These are phyloP conservation scores for Cadophora sp. DNA, from an alignment of 2,329 filamentous ascomycete genomes.

Conservation along the genomic window DNA sequence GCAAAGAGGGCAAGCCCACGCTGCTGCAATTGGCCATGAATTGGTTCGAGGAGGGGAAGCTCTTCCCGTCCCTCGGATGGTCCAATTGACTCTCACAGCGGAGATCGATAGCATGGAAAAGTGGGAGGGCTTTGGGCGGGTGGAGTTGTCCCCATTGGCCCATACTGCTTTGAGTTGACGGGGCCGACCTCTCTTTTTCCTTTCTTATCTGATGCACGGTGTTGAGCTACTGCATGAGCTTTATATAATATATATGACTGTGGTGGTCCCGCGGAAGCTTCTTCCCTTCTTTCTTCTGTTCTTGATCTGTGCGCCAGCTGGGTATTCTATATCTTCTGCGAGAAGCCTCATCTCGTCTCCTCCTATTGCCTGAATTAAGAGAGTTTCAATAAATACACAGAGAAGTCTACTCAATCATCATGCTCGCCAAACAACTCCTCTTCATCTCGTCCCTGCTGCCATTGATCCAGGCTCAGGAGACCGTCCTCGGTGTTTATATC, in stretches of 20 bases:
- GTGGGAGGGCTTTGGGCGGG: not conserved
- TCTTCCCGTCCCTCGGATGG: not conserved
- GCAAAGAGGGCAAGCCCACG: not conserved
- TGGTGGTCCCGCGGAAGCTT: not conserved
- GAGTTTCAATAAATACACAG: not conserved
- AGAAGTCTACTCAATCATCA: slow-evolving; percentile 29
- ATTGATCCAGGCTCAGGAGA: slow-evolving; percentile 44
- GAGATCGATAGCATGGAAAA: slow-evolving; percentile 11
- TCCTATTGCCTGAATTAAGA: not conserved
- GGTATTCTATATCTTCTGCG: not conserved
- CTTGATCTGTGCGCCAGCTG: not conserved
- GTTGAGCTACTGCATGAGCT: slow-evolving; percentile 1
- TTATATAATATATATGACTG: slow-evolving; percentile 9
- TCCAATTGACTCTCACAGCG: not conserved
- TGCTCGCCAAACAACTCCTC: slow-evolving; percentile 49
- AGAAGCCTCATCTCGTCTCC: not conserved
- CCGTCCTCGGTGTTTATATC: slow-evolving; percentile 76
- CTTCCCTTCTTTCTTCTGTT: not conserved
- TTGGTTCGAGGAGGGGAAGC: not conserved
- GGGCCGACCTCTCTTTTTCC: not conserved
- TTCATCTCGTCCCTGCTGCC: slow-evolving; percentile 50
- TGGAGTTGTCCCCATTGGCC: not conserved
- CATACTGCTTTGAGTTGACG: not conserved
- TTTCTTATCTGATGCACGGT: slow-evolving; percentile 3
- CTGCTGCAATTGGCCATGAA: not conserved